phyloP scores from a whole-genome alignment of 108 stramenopile genomes.

The Bacterosira constricta region DNA sequence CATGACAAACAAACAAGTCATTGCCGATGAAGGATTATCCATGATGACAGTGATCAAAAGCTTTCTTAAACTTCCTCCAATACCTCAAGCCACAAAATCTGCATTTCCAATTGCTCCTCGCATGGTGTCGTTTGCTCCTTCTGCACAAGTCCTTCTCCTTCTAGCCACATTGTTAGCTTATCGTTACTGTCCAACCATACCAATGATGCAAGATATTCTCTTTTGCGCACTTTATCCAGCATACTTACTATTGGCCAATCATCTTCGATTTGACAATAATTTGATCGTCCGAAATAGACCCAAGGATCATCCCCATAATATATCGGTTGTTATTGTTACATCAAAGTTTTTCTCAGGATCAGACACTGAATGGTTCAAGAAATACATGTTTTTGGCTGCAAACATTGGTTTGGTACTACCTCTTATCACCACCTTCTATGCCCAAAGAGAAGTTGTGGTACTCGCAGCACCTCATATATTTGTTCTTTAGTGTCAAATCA shows the following conservation, averaged over 20 bases:
- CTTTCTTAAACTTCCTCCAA: not conserved
- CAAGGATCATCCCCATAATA: conserved; percentile 2
- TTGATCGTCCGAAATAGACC: conserved; percentile 4
- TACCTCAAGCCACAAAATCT: not conserved
- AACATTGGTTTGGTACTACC: conserved; percentile 1
- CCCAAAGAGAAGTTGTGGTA: conserved; percentile 4
- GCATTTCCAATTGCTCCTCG: not conserved
- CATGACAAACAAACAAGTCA: not conserved
- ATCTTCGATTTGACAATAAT: not conserved
- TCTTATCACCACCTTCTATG: not conserved
- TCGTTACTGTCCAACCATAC: not conserved
- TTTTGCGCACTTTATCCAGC: conserved; percentile 14
- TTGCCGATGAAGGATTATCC: not conserved
- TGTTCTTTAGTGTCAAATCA: conserved; percentile 15
- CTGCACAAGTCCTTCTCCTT: not conserved
- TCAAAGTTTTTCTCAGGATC: conserved; percentile 8
- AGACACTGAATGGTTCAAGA: conserved; percentile 8
- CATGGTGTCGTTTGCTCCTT: not conserved
- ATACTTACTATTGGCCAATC: conserved; percentile 13
- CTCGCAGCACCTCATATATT: conserved; percentile 5
- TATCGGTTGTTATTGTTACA: not conserved
- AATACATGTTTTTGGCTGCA: conserved; percentile 4
- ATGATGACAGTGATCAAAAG: not conserved
- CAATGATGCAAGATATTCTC: conserved; percentile 4
- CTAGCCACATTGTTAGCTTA: not conserved